Evolutionary conservation across 495 filamentous ascomycete genomes (phyloP).

Genomic region (Aspergillus bridgeri): DNA sequence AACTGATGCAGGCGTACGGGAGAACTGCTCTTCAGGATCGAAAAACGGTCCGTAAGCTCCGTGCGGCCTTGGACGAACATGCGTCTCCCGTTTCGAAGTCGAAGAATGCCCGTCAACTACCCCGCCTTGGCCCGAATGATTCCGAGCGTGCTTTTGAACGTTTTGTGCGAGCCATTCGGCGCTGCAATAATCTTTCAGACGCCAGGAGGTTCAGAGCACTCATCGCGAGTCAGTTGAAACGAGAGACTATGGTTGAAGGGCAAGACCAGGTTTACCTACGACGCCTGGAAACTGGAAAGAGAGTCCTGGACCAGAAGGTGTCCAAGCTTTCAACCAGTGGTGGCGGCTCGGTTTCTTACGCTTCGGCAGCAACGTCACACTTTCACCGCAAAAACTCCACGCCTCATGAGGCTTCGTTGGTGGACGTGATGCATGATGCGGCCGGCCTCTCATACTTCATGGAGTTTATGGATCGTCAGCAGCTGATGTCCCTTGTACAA

Average conservation of each 20-base stretch:
- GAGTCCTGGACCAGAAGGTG: slow-evolving; percentile 85
- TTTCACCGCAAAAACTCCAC: slow-evolving; percentile 43
- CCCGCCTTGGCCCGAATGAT: slow-evolving; percentile 64
- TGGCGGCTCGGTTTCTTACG: slow-evolving; percentile 34
- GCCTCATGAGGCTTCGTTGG: slow-evolving; percentile 67
- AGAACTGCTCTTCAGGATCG: slow-evolving; percentile 88
- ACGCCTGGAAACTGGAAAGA: slow-evolving; percentile 86
- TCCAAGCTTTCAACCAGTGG: slow-evolving; percentile 71
- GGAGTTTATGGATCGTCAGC: slow-evolving; percentile 97
- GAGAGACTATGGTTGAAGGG: slow-evolving; percentile 70
- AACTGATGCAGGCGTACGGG: slow-evolving; percentile 86
- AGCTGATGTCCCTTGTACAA: slow-evolving; percentile 84
- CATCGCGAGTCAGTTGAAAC: slow-evolving; percentile 86
- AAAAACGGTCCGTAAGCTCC: slow-evolving; percentile 89
- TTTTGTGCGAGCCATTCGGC: slow-evolving; percentile 85
- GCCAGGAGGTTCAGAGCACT: slow-evolving; percentile 88
- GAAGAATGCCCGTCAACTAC: slow-evolving; percentile 59
- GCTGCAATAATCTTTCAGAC: slow-evolving; percentile 89
- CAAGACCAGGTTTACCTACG: slow-evolving; percentile 84
- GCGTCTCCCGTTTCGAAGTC: slow-evolving; percentile 75
- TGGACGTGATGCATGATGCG: slow-evolving; percentile 80
- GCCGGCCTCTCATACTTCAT: slow-evolving; percentile 96
- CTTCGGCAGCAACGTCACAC: slow-evolving; percentile 33
- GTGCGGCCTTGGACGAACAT: slow-evolving; percentile 92
- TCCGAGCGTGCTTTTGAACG: slow-evolving; percentile 91